Percentiles rank a stretch among this genome's conserved stretches.
These are phyloP conservation scores for Triangularia verruculosa DNA, from an alignment of 2,329 filamentous ascomycete genomes.

Conservation along the genomic window DNA sequence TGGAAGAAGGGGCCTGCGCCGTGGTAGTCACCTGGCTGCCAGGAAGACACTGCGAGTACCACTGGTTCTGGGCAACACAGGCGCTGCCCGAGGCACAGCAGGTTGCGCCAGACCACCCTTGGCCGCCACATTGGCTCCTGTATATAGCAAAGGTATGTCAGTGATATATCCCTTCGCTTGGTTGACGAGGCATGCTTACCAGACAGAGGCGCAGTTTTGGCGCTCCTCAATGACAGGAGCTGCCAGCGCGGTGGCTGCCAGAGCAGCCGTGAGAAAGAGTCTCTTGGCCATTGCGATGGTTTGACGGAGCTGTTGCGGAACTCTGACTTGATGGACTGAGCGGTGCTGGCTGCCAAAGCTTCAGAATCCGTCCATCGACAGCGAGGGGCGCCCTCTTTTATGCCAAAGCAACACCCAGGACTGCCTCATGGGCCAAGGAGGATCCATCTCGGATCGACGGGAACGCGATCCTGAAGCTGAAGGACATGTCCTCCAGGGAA, in stretches of 20 bases:
- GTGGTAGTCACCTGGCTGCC: conserved; percentile 26
- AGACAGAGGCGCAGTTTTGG: conserved; percentile 36
- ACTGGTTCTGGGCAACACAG: conserved; percentile 38
- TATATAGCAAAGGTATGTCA: background rate
- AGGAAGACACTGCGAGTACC: conserved; percentile 42
- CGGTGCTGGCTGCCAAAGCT: conserved; percentile 9
- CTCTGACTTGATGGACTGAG: conserved; percentile 11
- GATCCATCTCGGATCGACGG: conserved; percentile 24
- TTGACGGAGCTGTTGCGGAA: conserved; percentile 11
- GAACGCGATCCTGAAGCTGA: conserved; percentile 17
- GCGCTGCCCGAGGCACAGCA: conserved; percentile 42
- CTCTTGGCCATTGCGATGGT: conserved; percentile 28
- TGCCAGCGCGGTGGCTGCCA: conserved; percentile 39
- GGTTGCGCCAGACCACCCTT: conserved; percentile 42
- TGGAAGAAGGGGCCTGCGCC: conserved; percentile 10
- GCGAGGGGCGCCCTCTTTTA: conserved; percentile 15
- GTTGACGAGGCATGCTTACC: conserved; percentile 29
- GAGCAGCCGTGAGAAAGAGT: conserved; percentile 35
- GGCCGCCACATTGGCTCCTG: conserved; percentile 45
- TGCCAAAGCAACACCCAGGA: background rate
- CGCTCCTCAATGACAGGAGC: conserved; percentile 42
- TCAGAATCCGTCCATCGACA: conserved; percentile 3
- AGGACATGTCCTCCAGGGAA: background rate
- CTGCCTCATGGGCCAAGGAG: background rate
- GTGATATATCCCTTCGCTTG: background rate